These are phyloP conservation scores for Pouteria glomerata DNA, from an alignment of 148 eudicot genomes.

Conservation along the genomic window DNA sequence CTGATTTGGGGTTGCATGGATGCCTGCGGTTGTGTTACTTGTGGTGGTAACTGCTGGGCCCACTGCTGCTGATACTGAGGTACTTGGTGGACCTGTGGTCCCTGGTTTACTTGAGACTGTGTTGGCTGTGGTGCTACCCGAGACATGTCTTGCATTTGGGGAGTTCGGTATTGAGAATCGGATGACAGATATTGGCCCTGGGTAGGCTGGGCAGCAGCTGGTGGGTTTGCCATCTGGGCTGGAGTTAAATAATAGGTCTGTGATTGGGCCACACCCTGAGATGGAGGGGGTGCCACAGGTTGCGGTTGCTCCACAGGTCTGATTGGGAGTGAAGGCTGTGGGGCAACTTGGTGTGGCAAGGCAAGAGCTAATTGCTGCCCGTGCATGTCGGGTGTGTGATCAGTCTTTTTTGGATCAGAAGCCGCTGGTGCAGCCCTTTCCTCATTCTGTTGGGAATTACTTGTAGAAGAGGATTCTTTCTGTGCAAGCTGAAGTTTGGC, in stretches of 20 bases:
- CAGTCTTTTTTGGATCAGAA: constrained; percentile 47
- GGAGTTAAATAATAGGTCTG: constrained; percentile 56
- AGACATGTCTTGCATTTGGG: constrained; percentile 31
- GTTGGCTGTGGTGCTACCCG: constrained; percentile 41
- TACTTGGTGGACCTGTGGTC: constrained; percentile 43
- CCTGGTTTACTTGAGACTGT: constrained; percentile 54
- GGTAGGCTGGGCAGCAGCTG: constrained; percentile 38
- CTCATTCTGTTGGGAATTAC: constrained; percentile 41
- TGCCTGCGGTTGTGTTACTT: constrained; percentile 38
- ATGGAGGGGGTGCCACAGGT: constrained; percentile 36
- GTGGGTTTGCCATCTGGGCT: constrained; percentile 40
- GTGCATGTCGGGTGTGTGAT: constrained; percentile 52
- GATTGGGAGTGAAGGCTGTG: constrained; percentile 40
- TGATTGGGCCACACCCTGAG: constrained; percentile 40
- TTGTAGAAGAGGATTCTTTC: constrained; percentile 53
- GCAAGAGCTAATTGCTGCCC: constrained; percentile 80
- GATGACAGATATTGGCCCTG: constrained; percentile 54
- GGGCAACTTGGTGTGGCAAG: constrained; percentile 52
- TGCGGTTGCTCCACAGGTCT: constrained; percentile 39
- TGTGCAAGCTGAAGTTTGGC: constrained; percentile 93
- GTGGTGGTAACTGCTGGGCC: constrained; percentile 55
- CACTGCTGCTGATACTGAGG: constrained; percentile 76
- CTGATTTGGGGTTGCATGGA: constrained; percentile 51
- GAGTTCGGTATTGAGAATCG: constrained; percentile 41
- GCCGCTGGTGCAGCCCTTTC: constrained; percentile 47